A percentile compares a stretch with the other conserved stretches of the same genome.
Evolutionary conservation across 345 rosid genomes (phyloP).

Genomic region (Eucalyptus shirleyi): DNA sequence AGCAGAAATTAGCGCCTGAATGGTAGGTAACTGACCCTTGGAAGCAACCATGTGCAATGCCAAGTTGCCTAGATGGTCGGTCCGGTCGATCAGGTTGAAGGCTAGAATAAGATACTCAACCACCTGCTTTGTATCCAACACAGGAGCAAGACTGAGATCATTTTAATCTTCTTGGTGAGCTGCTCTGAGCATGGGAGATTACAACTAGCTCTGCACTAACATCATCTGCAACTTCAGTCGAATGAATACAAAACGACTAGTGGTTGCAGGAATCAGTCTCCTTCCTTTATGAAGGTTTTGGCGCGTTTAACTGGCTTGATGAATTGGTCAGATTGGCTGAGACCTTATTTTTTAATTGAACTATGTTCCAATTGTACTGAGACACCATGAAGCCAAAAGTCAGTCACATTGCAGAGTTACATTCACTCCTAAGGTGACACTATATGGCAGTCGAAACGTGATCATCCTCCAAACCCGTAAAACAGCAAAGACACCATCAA

Average conservation of each 20-base stretch:
- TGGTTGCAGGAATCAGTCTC: neutral
- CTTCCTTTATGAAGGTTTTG: neutral
- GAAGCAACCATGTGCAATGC: conserved; percentile 67
- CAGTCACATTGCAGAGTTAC: neutral
- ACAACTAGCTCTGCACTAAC: neutral
- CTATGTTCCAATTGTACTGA: neutral
- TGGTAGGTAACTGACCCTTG: conserved; percentile 53
- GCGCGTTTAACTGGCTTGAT: neutral
- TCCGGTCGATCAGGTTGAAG: conserved; percentile 20
- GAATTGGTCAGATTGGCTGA: neutral
- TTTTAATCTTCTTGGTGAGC: neutral
- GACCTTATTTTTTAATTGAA: neutral
- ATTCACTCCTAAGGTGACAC: neutral
- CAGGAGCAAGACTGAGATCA: neutral
- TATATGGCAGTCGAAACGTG: neutral
- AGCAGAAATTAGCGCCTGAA: conserved; percentile 34
- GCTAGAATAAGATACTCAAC: conserved; percentile 41
- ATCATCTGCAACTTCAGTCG: neutral
- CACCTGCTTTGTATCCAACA: conserved; percentile 24
- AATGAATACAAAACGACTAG: neutral
- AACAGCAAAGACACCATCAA: neutral
- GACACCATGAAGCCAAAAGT: neutral
- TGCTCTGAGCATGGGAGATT: neutral
- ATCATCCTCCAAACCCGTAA: neutral
- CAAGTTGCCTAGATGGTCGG: conserved; percentile 59